Conservation (phyloP, 1,284 basidiomycete species). For the Marasmius tenuissimus region DNA sequence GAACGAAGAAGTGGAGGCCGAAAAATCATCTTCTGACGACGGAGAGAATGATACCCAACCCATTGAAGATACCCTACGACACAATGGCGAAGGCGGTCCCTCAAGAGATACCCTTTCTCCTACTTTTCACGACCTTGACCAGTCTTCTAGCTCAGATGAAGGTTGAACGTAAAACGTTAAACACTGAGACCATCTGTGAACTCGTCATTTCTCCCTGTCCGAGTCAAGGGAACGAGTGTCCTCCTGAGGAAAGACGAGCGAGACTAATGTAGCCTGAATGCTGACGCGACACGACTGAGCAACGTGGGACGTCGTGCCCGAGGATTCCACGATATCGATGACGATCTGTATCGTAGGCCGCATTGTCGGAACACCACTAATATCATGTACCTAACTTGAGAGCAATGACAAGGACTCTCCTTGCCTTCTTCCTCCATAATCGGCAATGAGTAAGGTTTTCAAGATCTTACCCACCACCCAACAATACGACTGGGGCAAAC, state of each 20-base stretch:
- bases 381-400: neutral
- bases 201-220: no score
- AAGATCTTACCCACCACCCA: slow-evolving; percentile 69
- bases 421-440: neutral
- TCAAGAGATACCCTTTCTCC: neutral
- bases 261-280: neutral
- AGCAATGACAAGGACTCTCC: neutral
- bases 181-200: no score
- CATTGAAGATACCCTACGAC: neutral
- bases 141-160: no score
- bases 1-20: slow-evolving; percentile 12
- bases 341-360: neutral
- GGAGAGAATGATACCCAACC: neutral
- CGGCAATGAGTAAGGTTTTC: slow-evolving; percentile 46
- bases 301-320: slow-evolving; percentile 1
- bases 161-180: no score
- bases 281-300: neutral
- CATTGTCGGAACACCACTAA: no score
- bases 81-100: slow-evolving; percentile 1
- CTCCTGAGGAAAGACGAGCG: neutral
- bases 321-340: neutral
- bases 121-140: neutral
- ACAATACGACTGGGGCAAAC: slow-evolving; percentile 76
- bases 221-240: no score
- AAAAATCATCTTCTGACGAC: slow-evolving; percentile 10